Base-by-base conservation (phyloP, 352 stramenopile species). In the Pythium phragmiticola region DNA sequence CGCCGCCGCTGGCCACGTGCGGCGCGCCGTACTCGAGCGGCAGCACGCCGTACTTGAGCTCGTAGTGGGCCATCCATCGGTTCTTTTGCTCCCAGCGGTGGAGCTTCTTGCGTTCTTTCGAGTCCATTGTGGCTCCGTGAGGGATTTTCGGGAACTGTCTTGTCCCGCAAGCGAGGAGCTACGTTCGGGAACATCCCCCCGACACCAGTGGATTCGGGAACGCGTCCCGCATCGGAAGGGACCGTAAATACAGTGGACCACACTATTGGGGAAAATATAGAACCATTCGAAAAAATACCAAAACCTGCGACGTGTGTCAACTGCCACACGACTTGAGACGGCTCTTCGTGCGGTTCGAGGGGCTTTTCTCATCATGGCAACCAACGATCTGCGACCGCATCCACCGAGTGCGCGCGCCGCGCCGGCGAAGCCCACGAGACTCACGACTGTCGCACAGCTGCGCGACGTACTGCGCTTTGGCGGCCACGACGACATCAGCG, bases 1-100 rank as follows among this genome's bases (percentile, higher is more conserved):
- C 19, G 51, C 53, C 45, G 39, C 42, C 46, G 26, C 46, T 43
- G 7, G 50, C 52, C 56, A 58, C 49, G 28, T 58, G 45, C 33
- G 58, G 46, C 23, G 34, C 34, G 11, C 68, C 67, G 42, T 77
- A 73, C 65, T 84, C 76, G 48, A 79, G 73, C 21, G 76, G 76
- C 65, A 61, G 54, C 57, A 84, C 76, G 74, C 76, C 76, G 65
- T 84, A 84, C 76, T 82, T 82, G 72, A 82, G 68, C 72, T 84
- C 71, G 53, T 84, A 84, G 67, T 84, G 76, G 37, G 62, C 45
- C 76, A 84, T 84, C 76, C 76, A 84, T 67, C 74, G 73, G 72
- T 84, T 84, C 76, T 84, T 84, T 60, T 84, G 73, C 70, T 82
- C 74, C 76, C 73, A 82, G n/a, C 76, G 76, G 43, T 84, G 76